These are phyloP conservation scores for Talaromyces sp. DNA, from an alignment of 2,329 filamentous ascomycete genomes.

Conservation along the genomic window DNA sequence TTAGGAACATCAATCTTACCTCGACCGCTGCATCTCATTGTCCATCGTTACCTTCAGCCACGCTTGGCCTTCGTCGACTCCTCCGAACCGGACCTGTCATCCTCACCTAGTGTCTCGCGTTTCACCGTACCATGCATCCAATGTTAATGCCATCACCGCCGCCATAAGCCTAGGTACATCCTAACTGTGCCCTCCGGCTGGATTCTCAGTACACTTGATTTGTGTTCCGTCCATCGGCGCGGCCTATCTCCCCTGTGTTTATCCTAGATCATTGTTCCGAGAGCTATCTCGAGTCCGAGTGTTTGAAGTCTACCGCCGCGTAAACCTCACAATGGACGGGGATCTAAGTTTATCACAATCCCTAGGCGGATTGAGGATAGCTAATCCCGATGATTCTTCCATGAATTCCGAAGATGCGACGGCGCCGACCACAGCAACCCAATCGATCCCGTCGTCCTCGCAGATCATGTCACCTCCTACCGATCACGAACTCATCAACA, in stretches of 20 bases:
- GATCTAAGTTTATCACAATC: slow-evolving; percentile 89
- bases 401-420: slow-evolving; percentile 35
- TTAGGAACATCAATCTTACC: neutral
- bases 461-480: slow-evolving; percentile 19
- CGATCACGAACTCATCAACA: slow-evolving; percentile 21
- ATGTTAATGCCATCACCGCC: slow-evolving; percentile 31
- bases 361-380: slow-evolving; percentile 90
- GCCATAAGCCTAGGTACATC: slow-evolving; percentile 25
- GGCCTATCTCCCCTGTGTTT: neutral
- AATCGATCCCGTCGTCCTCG: slow-evolving; percentile 18
- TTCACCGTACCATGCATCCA: slow-evolving; percentile 19
- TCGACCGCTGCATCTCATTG: slow-evolving; percentile 13
- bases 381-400: slow-evolving; percentile 80
- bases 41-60: slow-evolving; percentile 16
- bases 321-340: slow-evolving; percentile 67
- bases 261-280: neutral
- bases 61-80: slow-evolving; percentile 11
- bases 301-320: neutral
- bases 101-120: slow-evolving; percentile 5
- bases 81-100: neutral
- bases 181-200: slow-evolving; percentile 17
- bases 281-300: neutral
- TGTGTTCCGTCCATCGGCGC: neutral
- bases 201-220: neutral
- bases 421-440: neutral